Percentiles rank a stretch among this genome's conserved stretches.
These are phyloP conservation scores for Penicillium pancosmium DNA, from an alignment of 495 filamentous ascomycete genomes.

Conservation along the genomic window DNA sequence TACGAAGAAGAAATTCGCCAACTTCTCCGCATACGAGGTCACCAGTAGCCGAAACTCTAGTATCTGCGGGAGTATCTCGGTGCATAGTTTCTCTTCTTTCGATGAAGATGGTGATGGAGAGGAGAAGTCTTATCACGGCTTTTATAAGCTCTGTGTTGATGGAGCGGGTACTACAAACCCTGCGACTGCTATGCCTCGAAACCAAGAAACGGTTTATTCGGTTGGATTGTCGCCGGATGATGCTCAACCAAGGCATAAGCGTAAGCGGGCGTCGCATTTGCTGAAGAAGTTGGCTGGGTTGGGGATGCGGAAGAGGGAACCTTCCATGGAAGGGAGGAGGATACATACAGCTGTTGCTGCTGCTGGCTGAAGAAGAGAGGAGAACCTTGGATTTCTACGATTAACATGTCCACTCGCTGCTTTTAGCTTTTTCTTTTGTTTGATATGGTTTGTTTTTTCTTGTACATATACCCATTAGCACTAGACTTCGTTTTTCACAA, in stretches of 20 bases:
- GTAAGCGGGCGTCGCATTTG: conserved; percentile 22
- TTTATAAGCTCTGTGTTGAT: conserved; percentile 9
- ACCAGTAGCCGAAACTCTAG: conserved; percentile 10
- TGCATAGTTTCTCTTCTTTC: conserved; percentile 11
- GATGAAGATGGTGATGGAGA: background rate
- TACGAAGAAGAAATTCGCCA: background rate
- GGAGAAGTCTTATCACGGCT: conserved; percentile 1
- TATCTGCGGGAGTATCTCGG: conserved; percentile 8
- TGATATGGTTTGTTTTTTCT: background rate
- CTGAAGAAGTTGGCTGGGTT: conserved; percentile 30
- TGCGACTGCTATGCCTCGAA: conserved; percentile 1
- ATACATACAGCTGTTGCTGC: conserved; percentile 5
- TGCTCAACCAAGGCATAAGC: conserved; percentile 2
- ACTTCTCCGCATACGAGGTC: conserved; percentile 5
- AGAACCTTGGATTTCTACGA: background rate
- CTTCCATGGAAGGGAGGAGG: conserved; percentile 3
- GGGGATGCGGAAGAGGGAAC: conserved; percentile 14
- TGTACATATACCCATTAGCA: conserved; percentile 3
- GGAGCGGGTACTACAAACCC: background rate
- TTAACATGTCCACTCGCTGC: conserved; percentile 1
- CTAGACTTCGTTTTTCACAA: background rate
- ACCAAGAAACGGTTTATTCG: conserved; percentile 13
- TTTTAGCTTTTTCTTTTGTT: background rate
- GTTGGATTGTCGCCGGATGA: conserved; percentile 4
- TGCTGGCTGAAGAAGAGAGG: conserved; percentile 8